A percentile compares a stretch with the other conserved stretches of the same genome.
These are phyloP conservation scores for Plasmodium adleri DNA, from an alignment of 169 alveolate genomes.

Conservation along the genomic window DNA sequence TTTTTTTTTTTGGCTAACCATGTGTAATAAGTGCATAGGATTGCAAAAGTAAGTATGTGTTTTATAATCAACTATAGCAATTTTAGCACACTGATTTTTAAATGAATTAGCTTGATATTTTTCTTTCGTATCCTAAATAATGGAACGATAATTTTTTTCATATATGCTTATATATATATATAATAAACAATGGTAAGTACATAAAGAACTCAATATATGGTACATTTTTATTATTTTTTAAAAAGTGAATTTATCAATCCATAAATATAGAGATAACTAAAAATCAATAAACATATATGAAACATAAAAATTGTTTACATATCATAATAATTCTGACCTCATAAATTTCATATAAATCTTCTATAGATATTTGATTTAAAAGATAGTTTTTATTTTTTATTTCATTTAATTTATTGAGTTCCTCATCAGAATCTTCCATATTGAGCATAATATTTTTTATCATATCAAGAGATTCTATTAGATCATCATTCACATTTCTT, in stretches of 20 bases:
- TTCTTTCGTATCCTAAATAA: slow-evolving; percentile 67
- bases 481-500: slow-evolving; percentile 14
- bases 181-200: too few species aligned
- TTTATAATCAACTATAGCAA: slow-evolving; percentile 62
- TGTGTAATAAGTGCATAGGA: slow-evolving; percentile 63
- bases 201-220: too few species aligned
- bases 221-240: too few species aligned
- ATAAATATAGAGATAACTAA: too few species aligned
- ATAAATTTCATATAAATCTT: slow-evolving; percentile 66
- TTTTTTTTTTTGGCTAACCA: slow-evolving; percentile 36
- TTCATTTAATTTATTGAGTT: slow-evolving; percentile 26
- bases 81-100: slow-evolving; percentile 67
- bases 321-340: slow-evolving; percentile 31
- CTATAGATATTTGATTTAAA: slow-evolving; percentile 36
- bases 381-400: slow-evolving; percentile 46
- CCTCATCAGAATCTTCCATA: slow-evolving; percentile 37
- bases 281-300: too few species aligned
- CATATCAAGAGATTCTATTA: slow-evolving; percentile 40
- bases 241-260: too few species aligned
- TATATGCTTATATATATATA: not conserved
- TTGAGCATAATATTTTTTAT: slow-evolving; percentile 24
- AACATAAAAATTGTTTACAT: not conserved
- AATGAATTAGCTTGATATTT: slow-evolving; percentile 68
- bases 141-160: not conserved
- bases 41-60: slow-evolving; percentile 72